Percentiles rank a stretch among this genome's conserved stretches.
Conservation (phyloP, 176 grass and related monocot genomes). For the Secale cereale region DNA sequence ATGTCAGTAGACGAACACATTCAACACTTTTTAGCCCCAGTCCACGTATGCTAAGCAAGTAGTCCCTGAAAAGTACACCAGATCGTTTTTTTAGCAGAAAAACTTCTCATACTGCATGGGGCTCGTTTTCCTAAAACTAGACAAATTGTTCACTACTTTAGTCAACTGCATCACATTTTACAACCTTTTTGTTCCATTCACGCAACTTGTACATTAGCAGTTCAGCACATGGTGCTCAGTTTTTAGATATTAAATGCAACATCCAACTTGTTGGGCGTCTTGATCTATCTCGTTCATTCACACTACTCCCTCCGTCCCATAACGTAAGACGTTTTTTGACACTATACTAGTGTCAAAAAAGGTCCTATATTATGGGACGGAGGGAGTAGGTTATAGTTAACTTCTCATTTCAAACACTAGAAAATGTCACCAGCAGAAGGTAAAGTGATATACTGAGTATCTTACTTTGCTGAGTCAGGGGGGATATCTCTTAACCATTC, state of each 20-base stretch:
- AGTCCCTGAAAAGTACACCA: conserved; percentile 72
- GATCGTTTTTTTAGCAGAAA: conserved; percentile 27
- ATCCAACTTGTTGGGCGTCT: background rate
- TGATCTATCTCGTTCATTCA: conserved; percentile 10
- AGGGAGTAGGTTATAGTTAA: background rate
- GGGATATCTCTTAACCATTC: conserved; percentile 83
- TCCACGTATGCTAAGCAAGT: conserved; percentile 88
- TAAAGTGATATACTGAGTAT: conserved; percentile 23
- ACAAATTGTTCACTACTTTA: background rate
- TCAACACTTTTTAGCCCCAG: conserved; percentile 98
- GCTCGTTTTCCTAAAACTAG: conserved; percentile 5
- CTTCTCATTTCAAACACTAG: conserved; percentile 9
- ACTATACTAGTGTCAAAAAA: too few relatives aligned
- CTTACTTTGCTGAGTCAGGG: conserved; percentile 83
- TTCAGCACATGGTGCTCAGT: background rate
- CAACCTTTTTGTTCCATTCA: conserved; percentile 1
- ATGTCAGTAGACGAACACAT: conserved; percentile 87
- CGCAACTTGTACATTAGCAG: conserved; percentile 3
- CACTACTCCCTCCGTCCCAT: too few relatives aligned
- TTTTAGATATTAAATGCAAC: conserved; percentile 18
- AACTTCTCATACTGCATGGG: conserved; percentile 12
- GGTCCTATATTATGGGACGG: too few relatives aligned
- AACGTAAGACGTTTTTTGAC: too few relatives aligned
- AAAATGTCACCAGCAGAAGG: conserved; percentile 14
- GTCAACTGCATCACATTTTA: conserved; percentile 4